Percentiles rank a stretch among this genome's conserved stretches.
These are phyloP conservation scores for Fusarium foetens DNA, from an alignment of 2,329 filamentous ascomycete genomes.

Conservation along the genomic window DNA sequence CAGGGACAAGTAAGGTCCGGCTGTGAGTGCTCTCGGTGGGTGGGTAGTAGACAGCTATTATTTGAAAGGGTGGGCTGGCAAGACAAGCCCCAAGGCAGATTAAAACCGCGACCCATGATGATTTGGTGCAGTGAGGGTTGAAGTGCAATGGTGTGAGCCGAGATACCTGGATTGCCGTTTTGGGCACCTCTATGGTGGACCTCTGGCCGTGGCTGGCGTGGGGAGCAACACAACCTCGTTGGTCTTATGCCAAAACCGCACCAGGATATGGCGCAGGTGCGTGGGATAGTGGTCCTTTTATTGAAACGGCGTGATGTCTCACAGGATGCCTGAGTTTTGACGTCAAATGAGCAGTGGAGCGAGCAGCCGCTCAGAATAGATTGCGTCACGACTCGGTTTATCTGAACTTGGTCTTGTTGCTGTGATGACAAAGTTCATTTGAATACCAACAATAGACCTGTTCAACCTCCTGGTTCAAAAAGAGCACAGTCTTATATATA, in stretches of 20 bases:
- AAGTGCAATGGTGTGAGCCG: slow-evolving; percentile 37
- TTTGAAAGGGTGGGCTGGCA: slow-evolving; percentile 24
- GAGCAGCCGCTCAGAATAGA: slow-evolving; percentile 18
- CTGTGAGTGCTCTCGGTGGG: slow-evolving; percentile 20
- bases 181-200: slow-evolving; percentile 30
- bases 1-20: slow-evolving; percentile 37
- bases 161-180: slow-evolving; percentile 29
- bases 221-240: slow-evolving; percentile 33
- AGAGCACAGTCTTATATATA: background rate
- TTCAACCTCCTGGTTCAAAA: background rate
- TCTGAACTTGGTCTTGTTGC: background rate
- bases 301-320: slow-evolving; percentile 12
- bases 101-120: slow-evolving; percentile 16
- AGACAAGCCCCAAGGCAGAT: slow-evolving; percentile 14
- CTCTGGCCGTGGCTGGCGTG: slow-evolving; percentile 30
- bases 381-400: slow-evolving; percentile 40
- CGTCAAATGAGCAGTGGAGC: slow-evolving; percentile 19
- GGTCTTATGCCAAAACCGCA: slow-evolving; percentile 11
- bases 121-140: slow-evolving; percentile 21
- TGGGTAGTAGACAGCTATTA: slow-evolving; percentile 24
- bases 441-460: slow-evolving; percentile 11
- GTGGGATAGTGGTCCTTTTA: slow-evolving; percentile 30
- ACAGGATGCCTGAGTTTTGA: slow-evolving; percentile 15
- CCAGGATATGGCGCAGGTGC: slow-evolving; percentile 27
- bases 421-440: slow-evolving; percentile 2